Conservation (phyloP, 345 rosid species). For the Rhodamnia argentea region DNA sequence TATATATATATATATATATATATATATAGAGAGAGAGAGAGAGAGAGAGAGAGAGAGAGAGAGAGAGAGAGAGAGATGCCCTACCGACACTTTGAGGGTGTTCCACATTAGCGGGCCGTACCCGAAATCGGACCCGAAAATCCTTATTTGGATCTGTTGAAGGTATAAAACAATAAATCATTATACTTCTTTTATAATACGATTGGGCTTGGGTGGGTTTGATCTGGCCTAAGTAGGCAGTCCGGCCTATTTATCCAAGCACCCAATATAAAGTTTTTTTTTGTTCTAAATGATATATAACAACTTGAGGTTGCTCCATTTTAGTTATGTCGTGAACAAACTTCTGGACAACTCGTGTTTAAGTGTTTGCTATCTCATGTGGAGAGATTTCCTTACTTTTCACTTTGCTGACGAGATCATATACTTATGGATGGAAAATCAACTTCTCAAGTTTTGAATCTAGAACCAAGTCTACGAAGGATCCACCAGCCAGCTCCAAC, state of each 20-base stretch:
- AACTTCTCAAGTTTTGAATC: too few relatives aligned
- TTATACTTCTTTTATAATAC: neutral
- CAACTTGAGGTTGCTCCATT: neutral
- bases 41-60: neutral
- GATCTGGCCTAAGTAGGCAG: neutral
- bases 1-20: neutral
- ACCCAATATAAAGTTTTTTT: neutral
- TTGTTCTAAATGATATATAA: neutral
- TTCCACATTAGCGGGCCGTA: neutral
- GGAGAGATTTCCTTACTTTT: neutral
- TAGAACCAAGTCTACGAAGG: too few relatives aligned
- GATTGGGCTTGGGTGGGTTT: neutral
- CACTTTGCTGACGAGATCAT: neutral
- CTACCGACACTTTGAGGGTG: neutral
- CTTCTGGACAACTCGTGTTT: neutral
- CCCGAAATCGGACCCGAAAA: neutral
- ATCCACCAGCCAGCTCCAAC: too few relatives aligned
- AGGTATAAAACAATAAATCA: neutral
- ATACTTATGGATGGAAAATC: neutral
- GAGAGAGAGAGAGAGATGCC: neutral
- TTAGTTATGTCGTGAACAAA: neutral
- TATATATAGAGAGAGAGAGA: neutral
- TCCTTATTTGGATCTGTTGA: neutral
- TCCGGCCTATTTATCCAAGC: neutral
- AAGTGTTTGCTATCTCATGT: neutral